A percentile compares a stretch with the other conserved stretches of the same genome.
phyloP scores from a whole-genome alignment of 2,329 filamentous ascomycete genomes.

The Rutstroemia sydowiana region DNA sequence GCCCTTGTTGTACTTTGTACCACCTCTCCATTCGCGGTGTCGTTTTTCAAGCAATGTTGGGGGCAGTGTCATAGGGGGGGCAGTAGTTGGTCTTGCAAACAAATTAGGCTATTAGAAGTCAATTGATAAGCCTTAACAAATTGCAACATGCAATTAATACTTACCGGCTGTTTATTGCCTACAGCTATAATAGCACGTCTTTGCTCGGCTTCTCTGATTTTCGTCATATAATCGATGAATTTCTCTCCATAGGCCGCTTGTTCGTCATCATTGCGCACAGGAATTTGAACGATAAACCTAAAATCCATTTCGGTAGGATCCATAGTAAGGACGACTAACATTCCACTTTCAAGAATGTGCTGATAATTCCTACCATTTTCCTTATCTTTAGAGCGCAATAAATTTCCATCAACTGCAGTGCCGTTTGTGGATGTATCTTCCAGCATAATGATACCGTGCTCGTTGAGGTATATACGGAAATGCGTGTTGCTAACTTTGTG shows the following conservation, averaged over 20 bases:
- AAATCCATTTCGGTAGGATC: conserved; percentile 43
- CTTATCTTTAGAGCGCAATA: conserved; percentile 50
- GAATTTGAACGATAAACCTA: conserved; percentile 77
- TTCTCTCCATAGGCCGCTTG: conserved; percentile 61
- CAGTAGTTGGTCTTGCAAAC: conserved; percentile 23
- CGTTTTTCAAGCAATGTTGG: conserved; percentile 21
- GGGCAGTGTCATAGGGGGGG: conserved; percentile 16
- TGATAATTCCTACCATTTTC: conserved; percentile 34
- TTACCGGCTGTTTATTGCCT: conserved; percentile 21
- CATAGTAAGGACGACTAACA: conserved; percentile 27
- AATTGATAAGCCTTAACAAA: conserved; percentile 1
- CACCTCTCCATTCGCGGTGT: conserved; percentile 72
- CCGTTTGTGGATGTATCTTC: conserved; percentile 96
- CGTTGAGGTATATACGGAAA: conserved; percentile 87
- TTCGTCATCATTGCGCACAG: conserved; percentile 61
- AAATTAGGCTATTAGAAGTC: conserved; percentile 22
- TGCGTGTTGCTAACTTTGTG: conserved; percentile 87
- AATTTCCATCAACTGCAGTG: conserved; percentile 70
- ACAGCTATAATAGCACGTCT: neutral
- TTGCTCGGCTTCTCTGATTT: conserved; percentile 9
- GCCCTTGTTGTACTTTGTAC: conserved; percentile 74
- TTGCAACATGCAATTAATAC: neutral
- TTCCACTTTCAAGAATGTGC: conserved; percentile 29
- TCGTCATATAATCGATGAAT: conserved; percentile 33
- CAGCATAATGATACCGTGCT: conserved; percentile 81